Evolutionary conservation across 2,329 filamentous ascomycete species (phyloP), one percentile per base, ranked within the genome.

Genomic region (Biscogniauxia marginata): DNA sequence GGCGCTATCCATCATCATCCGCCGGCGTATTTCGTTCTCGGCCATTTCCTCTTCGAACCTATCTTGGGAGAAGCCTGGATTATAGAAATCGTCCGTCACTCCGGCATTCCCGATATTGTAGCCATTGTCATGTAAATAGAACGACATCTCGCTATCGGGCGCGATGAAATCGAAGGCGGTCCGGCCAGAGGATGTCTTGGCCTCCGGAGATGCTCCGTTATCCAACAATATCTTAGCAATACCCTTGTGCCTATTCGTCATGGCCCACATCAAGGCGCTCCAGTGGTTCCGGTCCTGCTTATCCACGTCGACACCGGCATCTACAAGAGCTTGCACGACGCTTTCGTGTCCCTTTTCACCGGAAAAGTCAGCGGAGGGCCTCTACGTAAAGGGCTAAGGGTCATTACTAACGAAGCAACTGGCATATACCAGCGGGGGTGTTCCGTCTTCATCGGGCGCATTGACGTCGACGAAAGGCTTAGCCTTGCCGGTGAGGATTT

Each of bases 1-100:
- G 5, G 95, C 93, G 69, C 95, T 99, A 72, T 99, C 95, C 85
- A 96, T 95, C 93, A 98, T 97, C 92, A 99, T 96, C 25, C 95
- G 85, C 61, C 93, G 84, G 70, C 93, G 91, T 84, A 97, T 86
- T 73, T 98, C 95, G 65, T 91, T 96, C 73, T 99, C 95, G 3
- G 93, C 93, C 83, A 98, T 88, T 71, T 99, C 95, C 70, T 98
- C 93, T 73, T 99, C 95, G 61, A 99, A 98, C 19, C 88, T 86
- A 70, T 96, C 93, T 71, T 98, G 91, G 0, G 89, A 91, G 69
- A 98, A 90, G 0, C 95, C 95, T 1, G 90, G 87, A 64, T 89
- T 92, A 63, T 99, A 99, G 69, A 97, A 99, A 73, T 99, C 95
- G 67, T 96, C 91, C 6, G 82, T 82, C 6, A 91, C 85, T 1